A percentile compares a stretch with the other conserved stretches of the same genome.
These are phyloP conservation scores for Nigrospora osmanthi DNA, from an alignment of 2,329 filamentous ascomycete species.

Conservation along the genomic window DNA sequence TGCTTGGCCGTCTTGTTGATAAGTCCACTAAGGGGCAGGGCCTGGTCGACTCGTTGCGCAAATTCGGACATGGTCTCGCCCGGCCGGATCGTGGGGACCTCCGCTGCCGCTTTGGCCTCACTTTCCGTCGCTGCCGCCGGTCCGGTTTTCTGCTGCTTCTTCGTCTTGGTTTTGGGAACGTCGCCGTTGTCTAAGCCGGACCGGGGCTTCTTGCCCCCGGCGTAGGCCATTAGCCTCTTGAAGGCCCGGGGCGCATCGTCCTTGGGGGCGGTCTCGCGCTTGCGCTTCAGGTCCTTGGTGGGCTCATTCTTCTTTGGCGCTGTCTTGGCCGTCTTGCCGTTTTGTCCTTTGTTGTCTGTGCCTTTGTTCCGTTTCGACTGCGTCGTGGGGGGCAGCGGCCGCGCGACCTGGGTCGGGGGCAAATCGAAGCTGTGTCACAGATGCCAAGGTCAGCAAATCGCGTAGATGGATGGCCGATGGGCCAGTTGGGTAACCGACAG, in stretches of 20 bases:
- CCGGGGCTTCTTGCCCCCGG: slow-evolving; percentile 50
- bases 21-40: slow-evolving; percentile 68
- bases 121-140: slow-evolving; percentile 9
- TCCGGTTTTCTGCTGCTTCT: slow-evolving; percentile 22
- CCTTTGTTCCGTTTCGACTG: slow-evolving; percentile 4
- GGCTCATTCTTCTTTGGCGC: slow-evolving; percentile 21
- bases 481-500: background rate
- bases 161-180: slow-evolving; percentile 18
- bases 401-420: slow-evolving; percentile 39
- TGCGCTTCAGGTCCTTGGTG: slow-evolving; percentile 40
- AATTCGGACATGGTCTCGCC: slow-evolving; percentile 82
- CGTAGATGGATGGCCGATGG: background rate
- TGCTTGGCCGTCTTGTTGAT: slow-evolving; percentile 52
- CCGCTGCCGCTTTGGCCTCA: slow-evolving; percentile 13
- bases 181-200: slow-evolving; percentile 66
- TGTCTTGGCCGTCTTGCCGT: slow-evolving; percentile 34
- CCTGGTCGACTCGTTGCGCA: slow-evolving; percentile 72
- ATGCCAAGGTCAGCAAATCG: background rate
- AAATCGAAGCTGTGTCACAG: slow-evolving; percentile 36
- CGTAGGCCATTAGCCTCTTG: slow-evolving; percentile 72
- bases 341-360: slow-evolving; percentile 14
- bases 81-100: slow-evolving; percentile 64
- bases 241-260: slow-evolving; percentile 90
- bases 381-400: slow-evolving; percentile 38
- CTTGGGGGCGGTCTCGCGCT: slow-evolving; percentile 32